Evolutionary conservation across 2,329 filamentous ascomycete genomes (phyloP), one percentile per base, ranked within the genome.

Genomic region (Colletotrichum scovillei): DNA sequence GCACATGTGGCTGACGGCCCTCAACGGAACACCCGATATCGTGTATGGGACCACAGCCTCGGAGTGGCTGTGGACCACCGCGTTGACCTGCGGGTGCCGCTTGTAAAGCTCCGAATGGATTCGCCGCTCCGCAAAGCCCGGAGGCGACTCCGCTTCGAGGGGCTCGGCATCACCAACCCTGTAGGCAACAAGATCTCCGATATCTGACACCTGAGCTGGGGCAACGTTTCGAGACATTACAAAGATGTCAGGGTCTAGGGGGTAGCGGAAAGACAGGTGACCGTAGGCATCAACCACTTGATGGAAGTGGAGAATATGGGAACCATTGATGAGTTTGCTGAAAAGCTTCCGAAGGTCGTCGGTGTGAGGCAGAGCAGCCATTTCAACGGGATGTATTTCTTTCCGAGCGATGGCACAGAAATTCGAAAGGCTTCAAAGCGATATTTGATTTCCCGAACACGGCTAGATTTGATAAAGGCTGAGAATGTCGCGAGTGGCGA

Each of bases 221-320:
- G 88, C 84, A 30, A 85, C 77, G 69, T 84, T 83, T 32, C 81
- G 81, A 16, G 86, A 85, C 81, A 89, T 86, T 71, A 89, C 81
- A 78, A 88, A 89, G 59, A 82, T 80, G 3, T 82, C 78, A 1
- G 83, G 77, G 11, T 87, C 84, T 46, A 78, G 66, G 0, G 88
- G 87, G 69, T 88, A 84, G 6, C 88, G 83, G 24, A 88, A 81
- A 2, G 88, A 89, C 14, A 90, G 81, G 75, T 90, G 88, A 22
- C 88, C 88, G 76, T 87, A 90, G 0, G 86, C 88, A 70, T 89
- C 88, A 46, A 90, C 77, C 8, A 90, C 82, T 59, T 81, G 81
- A 62, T 89, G 81, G 68, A 86, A 77, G 77, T 89, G 86, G 1
- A 90, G 84, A 63, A 90, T 89, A 76, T 89, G 87, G 72, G 82